Evolutionary conservation across 495 filamentous ascomycete genomes (phyloP).

Genomic region (Jackrogersella multiformis): DNA sequence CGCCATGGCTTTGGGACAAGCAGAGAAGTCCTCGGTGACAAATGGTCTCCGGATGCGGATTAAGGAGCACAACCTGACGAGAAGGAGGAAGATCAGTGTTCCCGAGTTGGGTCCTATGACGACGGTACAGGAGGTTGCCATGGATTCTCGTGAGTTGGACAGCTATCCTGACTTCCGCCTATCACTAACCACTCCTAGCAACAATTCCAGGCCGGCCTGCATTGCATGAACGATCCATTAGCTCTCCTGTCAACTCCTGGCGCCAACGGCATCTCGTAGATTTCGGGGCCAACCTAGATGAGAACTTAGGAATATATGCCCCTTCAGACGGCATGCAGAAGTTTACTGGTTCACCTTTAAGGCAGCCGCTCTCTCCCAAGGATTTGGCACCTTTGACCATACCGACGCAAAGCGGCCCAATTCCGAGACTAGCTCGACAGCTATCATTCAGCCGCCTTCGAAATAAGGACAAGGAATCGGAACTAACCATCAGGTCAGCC

Average conservation of each 20-base stretch:
- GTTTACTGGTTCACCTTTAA: constrained; percentile 37
- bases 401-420: constrained; percentile 51
- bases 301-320: constrained; percentile 38
- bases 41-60: constrained; percentile 57
- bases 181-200: constrained; percentile 58
- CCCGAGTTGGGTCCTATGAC: constrained; percentile 73
- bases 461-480: constrained; percentile 49
- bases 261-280: constrained; percentile 57
- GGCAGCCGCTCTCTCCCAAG: constrained; percentile 60
- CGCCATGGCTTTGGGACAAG: constrained; percentile 57
- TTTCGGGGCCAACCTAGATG: constrained; percentile 43
- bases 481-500: constrained; percentile 46
- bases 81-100: constrained; percentile 69
- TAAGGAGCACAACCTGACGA: constrained; percentile 62
- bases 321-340: constrained; percentile 15
- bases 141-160: constrained; percentile 76
- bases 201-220: constrained; percentile 77
- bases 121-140: constrained; percentile 70
- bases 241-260: constrained; percentile 65
- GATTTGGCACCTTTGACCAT: constrained; percentile 62
- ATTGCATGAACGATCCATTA: constrained; percentile 72
- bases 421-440: constrained; percentile 50
- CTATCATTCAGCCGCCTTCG: constrained; percentile 52
- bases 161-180: background rate
- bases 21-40: constrained; percentile 52